A percentile compares a stretch with the other conserved stretches of the same genome.
These are phyloP conservation scores for Fusarium domesticum DNA, from an alignment of 2,329 filamentous ascomycete species.

Conservation along the genomic window DNA sequence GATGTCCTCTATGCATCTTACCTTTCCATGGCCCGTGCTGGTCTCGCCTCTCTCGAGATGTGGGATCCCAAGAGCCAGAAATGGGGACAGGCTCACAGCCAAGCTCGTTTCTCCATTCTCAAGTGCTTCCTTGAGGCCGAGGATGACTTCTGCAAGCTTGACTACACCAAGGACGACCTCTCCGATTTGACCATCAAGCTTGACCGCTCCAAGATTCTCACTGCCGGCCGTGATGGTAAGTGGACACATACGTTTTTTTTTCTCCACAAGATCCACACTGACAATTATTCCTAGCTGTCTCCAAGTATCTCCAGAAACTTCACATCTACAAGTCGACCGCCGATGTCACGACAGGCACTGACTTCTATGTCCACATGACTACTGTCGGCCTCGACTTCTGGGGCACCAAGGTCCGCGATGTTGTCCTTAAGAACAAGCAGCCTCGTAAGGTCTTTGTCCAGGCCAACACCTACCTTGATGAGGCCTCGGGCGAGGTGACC, in stretches of 20 bases:
- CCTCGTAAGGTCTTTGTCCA: constrained; percentile 92
- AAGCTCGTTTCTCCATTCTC: constrained; percentile 86
- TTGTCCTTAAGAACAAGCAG: constrained; percentile 73
- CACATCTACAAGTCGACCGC: constrained; percentile 92
- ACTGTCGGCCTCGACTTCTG: constrained; percentile 78
- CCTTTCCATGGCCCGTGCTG: constrained; percentile 91
- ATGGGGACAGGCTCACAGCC: constrained; percentile 91
- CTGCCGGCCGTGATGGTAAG: constrained; percentile 67
- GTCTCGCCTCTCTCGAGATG: constrained; percentile 82
- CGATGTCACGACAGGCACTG: constrained; percentile 72
- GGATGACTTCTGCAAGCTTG: constrained; percentile 81
- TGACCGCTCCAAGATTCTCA: constrained; percentile 83
- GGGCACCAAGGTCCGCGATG: constrained; percentile 72
- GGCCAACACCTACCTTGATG: constrained; percentile 77
- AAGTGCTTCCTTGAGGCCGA: constrained; percentile 81
- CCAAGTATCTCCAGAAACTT: constrained; percentile 82
- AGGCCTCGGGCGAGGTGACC: constrained; percentile 65
- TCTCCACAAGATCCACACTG: constrained; percentile 1
- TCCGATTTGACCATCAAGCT: constrained; percentile 79
- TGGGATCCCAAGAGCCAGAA: constrained; percentile 90
- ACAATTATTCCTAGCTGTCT: constrained; percentile 58
- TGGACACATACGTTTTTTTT: neutral
- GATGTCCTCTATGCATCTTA: constrained; percentile 87
- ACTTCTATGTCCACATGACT: constrained; percentile 82
- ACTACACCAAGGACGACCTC: constrained; percentile 69